Conservation (phyloP, 139 green algal species). For the Eudorina sp. region DNA sequence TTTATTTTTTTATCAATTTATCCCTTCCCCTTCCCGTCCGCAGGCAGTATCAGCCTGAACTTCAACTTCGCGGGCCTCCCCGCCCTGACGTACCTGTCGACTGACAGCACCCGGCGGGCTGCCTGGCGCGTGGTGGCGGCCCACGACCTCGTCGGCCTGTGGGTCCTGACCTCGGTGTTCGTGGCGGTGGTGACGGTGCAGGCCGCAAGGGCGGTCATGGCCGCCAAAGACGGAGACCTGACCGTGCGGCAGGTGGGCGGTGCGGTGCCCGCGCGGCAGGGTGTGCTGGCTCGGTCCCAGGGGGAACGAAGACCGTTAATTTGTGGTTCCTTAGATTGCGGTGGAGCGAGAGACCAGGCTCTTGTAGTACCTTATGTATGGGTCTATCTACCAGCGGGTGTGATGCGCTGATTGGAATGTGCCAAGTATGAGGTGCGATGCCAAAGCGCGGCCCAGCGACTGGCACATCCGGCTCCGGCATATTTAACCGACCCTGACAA, state of each 20-base stretch:
- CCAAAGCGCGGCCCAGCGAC: no score
- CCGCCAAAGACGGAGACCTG: not conserved
- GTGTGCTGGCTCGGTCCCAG: no score
- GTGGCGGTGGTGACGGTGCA: slow-evolving; percentile 17
- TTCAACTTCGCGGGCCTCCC: slow-evolving; percentile 3
- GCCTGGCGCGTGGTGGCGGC: not conserved
- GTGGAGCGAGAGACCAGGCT: no score
- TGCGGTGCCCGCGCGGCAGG: not conserved
- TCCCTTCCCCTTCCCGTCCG: not conserved
- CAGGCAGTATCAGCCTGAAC: slow-evolving; percentile 5
- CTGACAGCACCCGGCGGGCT: no score
- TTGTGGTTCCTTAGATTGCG: no score
- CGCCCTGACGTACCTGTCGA: slow-evolving; percentile 6
- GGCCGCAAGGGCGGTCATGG: not conserved
- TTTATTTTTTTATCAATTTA: not conserved
- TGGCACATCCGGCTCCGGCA: no score
- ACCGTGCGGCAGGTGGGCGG: not conserved
- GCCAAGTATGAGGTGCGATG: no score
- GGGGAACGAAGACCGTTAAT: no score
- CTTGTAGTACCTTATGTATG: no score
- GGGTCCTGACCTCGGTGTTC: slow-evolving; percentile 1
- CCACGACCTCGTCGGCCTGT: not conserved
- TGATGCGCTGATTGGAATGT: no score
- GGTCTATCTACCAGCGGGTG: no score
- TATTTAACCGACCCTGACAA: no score